Evolutionary conservation across 1,284 basidiomycete species (phyloP), one percentile per base, ranked within the genome.

Genomic region (Coniferiporia weirii): DNA sequence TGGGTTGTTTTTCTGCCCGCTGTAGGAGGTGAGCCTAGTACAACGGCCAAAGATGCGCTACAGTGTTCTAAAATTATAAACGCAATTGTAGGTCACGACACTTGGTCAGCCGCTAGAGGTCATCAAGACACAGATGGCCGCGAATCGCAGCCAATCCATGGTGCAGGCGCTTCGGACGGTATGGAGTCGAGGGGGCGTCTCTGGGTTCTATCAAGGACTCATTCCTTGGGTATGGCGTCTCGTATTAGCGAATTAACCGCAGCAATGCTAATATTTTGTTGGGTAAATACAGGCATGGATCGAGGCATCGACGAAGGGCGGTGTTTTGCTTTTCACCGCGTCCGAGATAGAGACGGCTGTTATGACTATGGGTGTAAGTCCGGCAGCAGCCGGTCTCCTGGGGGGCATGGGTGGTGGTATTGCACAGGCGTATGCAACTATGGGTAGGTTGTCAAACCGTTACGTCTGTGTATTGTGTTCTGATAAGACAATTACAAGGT

Each of bases 401-500:
- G 97, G 97, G 65, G 97, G 97, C 67, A 98, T 99, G 90, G 90
- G 91, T 22, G 97, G 97, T 70, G 97, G 97, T 79, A 79, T 99
- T 67, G 93, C 92, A 38, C 97, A 99, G 76, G 96, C 97, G 8
- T 99, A 99, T 72, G 96, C 95, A 59, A 99, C 97, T 36, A 98
- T 98, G 95, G 96, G 95, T 95, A 69, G 72, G 89, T 82, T 38
- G 12, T 19, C 15, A 20, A 45, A 10, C 10, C 20, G 2, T 47
- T 45, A 12, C 48, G 36, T 10, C 12, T 19, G 27, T 38, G 34
- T 19, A 35, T 20, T 10, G 34, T 45, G 36, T 46, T 34, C 35
- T 49, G 34, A 20, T 27, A 27, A 27, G 27, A 22, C 19, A n/a
- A 27, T n/a, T 46, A 17, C 19, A 63, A 95, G 93, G 95, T 68